Base-by-base conservation (phyloP, 345 rosid species). In the Aethionema arabicum region DNA sequence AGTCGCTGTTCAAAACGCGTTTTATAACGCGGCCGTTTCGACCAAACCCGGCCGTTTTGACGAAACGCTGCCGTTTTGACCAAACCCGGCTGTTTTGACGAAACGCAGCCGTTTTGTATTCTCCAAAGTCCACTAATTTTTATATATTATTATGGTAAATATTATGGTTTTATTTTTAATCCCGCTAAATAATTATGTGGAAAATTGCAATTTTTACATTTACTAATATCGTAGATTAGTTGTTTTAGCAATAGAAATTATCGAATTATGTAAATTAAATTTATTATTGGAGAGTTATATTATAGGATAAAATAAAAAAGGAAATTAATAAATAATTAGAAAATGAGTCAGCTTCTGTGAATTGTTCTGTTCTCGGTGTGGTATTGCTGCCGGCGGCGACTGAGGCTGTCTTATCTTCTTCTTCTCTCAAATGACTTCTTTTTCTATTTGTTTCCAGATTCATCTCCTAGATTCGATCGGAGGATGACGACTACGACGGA, bases 401-500 rank as follows among this genome's bases (percentile, higher is more conserved):
- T 36, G 38, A 36, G 32, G 8, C 15, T 49, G 58, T 52, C 47
- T 56, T 56, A 44, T 63, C 74, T 63, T 8, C 44, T 40, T 12
- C 11, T 40, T 61, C 29, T 64, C 75, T 63, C 55, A 6, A 52
- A 71, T 64, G 70, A 51, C 60, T 57, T 57, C 3, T 4, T 11
- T 35, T 16, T 36, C 42, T 32, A 8, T 13, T 56, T 49, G 43
- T 37, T 37, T 12, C 32, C 65, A 70, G 70, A 71, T 57, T 57
- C 70, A 58, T 50, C 52, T 59, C 56, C 37, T 45, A 35, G 31
- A 44, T 58, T 63, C 66, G 8, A 57, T 64, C 61, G 66, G 70
- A 37, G 46, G 14, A 71, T 71, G n/a, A 50, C 68, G n/a, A 78
- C 72, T 66, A 56, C 68, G 41, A 57, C 69, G 53, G 84, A 77